Evolutionary conservation across 129 eudicot species (phyloP).

Genomic region (Lonicera japonica): DNA sequence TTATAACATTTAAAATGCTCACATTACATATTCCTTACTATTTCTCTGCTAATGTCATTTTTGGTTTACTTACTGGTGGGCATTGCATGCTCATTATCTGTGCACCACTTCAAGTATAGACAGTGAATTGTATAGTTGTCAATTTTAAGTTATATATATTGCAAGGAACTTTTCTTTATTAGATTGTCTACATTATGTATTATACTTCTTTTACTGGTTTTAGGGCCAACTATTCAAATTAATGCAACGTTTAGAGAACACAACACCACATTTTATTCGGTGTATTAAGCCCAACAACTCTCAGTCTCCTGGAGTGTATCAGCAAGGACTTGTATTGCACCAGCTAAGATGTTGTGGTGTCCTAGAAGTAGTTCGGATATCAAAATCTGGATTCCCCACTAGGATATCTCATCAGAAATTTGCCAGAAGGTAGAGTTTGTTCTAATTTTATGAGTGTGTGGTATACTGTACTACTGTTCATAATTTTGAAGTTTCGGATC

Average conservation of each 20-base stretch:
- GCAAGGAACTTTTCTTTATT: no score
- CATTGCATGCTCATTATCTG: no score
- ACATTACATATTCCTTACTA: no score
- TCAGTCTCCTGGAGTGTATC: conserved; percentile 69
- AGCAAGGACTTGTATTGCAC: conserved; percentile 70
- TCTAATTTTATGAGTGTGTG: background rate
- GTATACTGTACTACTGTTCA: background rate
- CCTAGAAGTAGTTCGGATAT: conserved; percentile 83
- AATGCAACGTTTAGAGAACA: conserved; percentile 81
- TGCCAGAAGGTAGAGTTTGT: conserved; percentile 52
- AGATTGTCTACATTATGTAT: no score
- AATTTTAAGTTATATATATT: no score
- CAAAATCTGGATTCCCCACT: conserved; percentile 85
- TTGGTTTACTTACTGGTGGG: no score
- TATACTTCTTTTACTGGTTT: background rate
- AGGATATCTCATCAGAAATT: conserved; percentile 81
- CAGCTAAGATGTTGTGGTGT: conserved; percentile 91
- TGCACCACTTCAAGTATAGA: no score
- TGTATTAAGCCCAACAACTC: conserved; percentile 84
- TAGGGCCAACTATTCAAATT: conserved; percentile 80
- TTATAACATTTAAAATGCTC: no score
- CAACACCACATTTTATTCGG: conserved; percentile 87
- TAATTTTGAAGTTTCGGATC: background rate
- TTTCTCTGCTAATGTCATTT: no score
- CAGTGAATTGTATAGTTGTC: no score